These are phyloP conservation scores for Mrakia hoshinonis DNA, from an alignment of 768 basidiomycete species.

Conservation along the genomic window DNA sequence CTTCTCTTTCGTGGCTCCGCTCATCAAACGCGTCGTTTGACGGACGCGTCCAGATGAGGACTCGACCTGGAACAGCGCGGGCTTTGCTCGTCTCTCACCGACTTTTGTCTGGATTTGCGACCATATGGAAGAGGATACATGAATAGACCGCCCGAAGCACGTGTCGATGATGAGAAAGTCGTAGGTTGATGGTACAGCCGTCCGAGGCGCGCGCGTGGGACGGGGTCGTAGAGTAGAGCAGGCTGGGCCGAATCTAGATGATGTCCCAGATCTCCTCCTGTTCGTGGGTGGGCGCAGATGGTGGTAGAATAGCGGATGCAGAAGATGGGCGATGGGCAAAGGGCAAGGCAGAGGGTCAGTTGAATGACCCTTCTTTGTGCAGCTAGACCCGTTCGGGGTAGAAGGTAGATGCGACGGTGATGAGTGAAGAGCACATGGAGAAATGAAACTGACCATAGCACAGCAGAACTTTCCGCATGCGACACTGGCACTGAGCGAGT, in stretches of 20 bases:
- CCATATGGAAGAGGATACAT: not conserved
- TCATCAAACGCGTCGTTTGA: too few species aligned
- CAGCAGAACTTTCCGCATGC: constrained; percentile 31
- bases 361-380: not conserved
- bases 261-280: constrained; percentile 31
- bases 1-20: too few species aligned
- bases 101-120: too few species aligned
- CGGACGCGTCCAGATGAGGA: too few species aligned
- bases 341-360: not conserved
- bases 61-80: too few species aligned
- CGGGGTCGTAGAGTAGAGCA: not conserved
- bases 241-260: constrained; percentile 6
- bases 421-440: not conserved
- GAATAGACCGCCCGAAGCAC: not conserved
- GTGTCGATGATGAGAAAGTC: not conserved
- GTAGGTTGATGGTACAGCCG: not conserved
- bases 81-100: too few species aligned
- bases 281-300: too few species aligned
- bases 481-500: constrained; percentile 65
- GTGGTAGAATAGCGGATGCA: not conserved
- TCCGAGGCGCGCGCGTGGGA: not conserved
- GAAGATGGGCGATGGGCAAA: not conserved
- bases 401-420: not conserved
- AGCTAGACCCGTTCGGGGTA: too few species aligned
- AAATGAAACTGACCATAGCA: constrained; percentile 22